Base-by-base conservation (phyloP, 768 basidiomycete genomes). In the Tylopilus rubrobrunneus region DNA sequence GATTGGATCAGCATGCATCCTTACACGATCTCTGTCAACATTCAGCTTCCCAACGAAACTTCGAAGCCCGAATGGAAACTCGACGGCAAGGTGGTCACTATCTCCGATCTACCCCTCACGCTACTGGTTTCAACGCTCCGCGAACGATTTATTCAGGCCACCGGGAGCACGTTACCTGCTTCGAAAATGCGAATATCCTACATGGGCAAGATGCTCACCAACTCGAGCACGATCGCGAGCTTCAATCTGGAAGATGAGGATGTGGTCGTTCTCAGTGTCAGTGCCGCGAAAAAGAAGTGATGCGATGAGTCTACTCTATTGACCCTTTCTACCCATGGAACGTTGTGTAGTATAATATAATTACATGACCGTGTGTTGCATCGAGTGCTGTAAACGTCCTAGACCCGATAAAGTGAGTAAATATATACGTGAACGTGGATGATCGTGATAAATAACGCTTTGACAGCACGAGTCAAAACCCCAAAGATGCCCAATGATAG, bases 191-290 rank as follows among this genome's bases (percentile, higher is more conserved):
- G 89, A 61, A 68, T 98, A 56, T 86, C 87, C 31, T 92, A 88
- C 67, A 71, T 76, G 57, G 85, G 85, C 40, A 93, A 92, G 73
- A 88, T 92, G 80, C 78, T 98, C 60, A 91, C 88, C 52, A 97
- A 97, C 69, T 78, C 80, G 49, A 86, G 82, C 55, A 86, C 91
- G 57, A 83, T 98, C 61, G 94, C 92, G 25, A 80, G 77, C 58
- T 88, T 90, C 63, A 98, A 98, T 68, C 67, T 98, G 60, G 93
- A 95, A 70, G 92, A 96, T 59, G 94, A 94, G 63, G 95, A 98
- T 68, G 56, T 83, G 49, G 70, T 98, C 19, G 80, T 86, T 15
- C 77, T 97, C 62, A 87, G 81, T 51, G 76, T 98, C 33, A 83
- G 87, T 53, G 86, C 89, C 50, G 72, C 75, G 56, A 89, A 83